Percentiles rank a stretch among this genome's conserved stretches.
phyloP scores from a whole-genome alignment of 2,329 filamentous ascomycete species.

The Verticillium alfalfae region DNA sequence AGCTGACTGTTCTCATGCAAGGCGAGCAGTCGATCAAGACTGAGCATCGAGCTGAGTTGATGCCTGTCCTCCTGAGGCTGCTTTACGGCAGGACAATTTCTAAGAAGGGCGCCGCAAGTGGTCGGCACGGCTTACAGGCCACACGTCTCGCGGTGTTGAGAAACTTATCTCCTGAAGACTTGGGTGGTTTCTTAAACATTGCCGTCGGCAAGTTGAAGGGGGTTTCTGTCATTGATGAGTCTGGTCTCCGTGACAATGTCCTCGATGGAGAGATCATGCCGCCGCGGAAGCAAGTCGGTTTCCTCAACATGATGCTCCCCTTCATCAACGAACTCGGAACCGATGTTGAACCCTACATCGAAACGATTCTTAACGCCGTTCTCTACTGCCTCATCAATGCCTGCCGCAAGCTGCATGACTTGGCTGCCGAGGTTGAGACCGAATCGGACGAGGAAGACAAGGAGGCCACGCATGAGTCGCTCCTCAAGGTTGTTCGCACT shows the following conservation, averaged over 20 bases:
- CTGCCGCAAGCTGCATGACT: slow-evolving; percentile 51
- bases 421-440: slow-evolving; percentile 24
- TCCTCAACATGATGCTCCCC: slow-evolving; percentile 85
- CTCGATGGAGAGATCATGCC: slow-evolving; percentile 57
- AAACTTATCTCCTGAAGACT: slow-evolving; percentile 66
- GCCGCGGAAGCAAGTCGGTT: slow-evolving; percentile 77
- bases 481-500: slow-evolving; percentile 62
- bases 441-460: slow-evolving; percentile 35
- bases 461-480: slow-evolving; percentile 42
- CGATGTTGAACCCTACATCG: slow-evolving; percentile 62
- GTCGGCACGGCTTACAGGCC: slow-evolving; percentile 74
- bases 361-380: slow-evolving; percentile 67
- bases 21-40: slow-evolving; percentile 67
- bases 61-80: slow-evolving; percentile 81
- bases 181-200: slow-evolving; percentile 78
- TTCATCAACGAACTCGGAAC: slow-evolving; percentile 80
- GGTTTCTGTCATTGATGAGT: slow-evolving; percentile 51
- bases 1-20: slow-evolving; percentile 83
- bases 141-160: slow-evolving; percentile 77
- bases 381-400: slow-evolving; percentile 75
- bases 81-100: slow-evolving; percentile 87
- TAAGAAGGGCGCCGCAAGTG: slow-evolving; percentile 69
- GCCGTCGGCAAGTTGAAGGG: slow-evolving; percentile 66
- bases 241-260: slow-evolving; percentile 40
- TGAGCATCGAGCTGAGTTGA: slow-evolving; percentile 66